Base-by-base conservation (phyloP, 2,329 filamentous ascomycete species). In the Cladosporium oxysporum region DNA sequence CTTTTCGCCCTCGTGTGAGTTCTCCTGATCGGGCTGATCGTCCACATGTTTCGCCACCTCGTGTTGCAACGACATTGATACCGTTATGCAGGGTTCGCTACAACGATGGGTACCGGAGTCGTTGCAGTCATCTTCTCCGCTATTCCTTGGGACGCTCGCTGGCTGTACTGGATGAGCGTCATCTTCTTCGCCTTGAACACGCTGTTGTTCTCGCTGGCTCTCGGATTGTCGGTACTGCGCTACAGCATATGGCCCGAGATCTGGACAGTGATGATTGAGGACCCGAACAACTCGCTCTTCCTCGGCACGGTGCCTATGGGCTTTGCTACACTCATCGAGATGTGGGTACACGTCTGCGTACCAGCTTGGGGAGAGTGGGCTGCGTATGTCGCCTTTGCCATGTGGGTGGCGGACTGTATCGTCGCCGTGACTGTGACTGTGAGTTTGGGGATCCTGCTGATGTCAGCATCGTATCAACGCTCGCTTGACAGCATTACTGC, bases 261-360 rank as follows among this genome's bases (percentile, higher is more conserved):
- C 29, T 91, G 88, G 84, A 73, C 66, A 0, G 85, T 84, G 18
- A 90, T 92, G 89, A 83, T 91, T 37, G 77, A 80, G 2, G 87
- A 92, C 72, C 86, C 87, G 0, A 84, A 83, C 1, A 88, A 92
- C 72, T 88, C 86, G 0, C 80, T 92, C 62, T 92, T 91, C 70
- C 78, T 92, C 1, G 89, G 78, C 21, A 75, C 73, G 2, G 67
- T 75, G 16, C 73, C 73, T 1, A 74, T 75, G 71, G 72, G 73
- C 18, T 72, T 75, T 50, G 72, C 73, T 11, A 75, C 73, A 14
- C 68, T 75, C 18, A 66, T 75, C 37, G 69, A 73, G 28, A 75
- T 75, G 73, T 71, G 69, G 68, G 65, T 71, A 7, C 68, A 71
- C 29, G 69, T 73, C 29, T 75, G 73, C 62, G 71, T 72, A 5